A percentile compares a stretch with the other conserved stretches of the same genome.
These are phyloP conservation scores for Pleurotus giganteus DNA, from an alignment of 768 basidiomycete genomes.

Conservation along the genomic window DNA sequence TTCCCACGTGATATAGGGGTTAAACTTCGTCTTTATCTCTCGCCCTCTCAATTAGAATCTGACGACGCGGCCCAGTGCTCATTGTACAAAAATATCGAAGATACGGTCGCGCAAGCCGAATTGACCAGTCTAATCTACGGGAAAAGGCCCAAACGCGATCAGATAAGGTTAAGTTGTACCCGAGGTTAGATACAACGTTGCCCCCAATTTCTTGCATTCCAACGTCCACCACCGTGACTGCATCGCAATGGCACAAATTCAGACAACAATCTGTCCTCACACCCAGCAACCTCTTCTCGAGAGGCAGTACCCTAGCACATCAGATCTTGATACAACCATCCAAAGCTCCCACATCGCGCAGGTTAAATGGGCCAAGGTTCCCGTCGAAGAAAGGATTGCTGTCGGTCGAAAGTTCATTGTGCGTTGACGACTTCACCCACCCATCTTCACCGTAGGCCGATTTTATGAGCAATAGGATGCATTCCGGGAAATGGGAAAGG, in stretches of 20 bases:
- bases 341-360: constrained; percentile 62
- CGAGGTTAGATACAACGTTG: too few relatives aligned
- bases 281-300: constrained; percentile 68
- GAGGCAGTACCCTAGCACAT: constrained; percentile 58
- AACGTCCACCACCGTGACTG: too few relatives aligned
- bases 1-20: too few relatives aligned
- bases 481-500: constrained; percentile 38
- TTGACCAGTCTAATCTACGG: too few relatives aligned
- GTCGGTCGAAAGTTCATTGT: constrained; percentile 54
- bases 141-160: too few relatives aligned
- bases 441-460: not conserved
- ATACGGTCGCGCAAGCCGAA: too few relatives aligned
- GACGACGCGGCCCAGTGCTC: too few relatives aligned
- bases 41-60: too few relatives aligned
- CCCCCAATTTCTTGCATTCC: too few relatives aligned
- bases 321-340: constrained; percentile 63
- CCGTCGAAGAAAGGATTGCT: constrained; percentile 67
- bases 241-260: constrained; percentile 37
- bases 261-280: constrained; percentile 86
- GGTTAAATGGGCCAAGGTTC: constrained; percentile 68
- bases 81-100: too few relatives aligned
- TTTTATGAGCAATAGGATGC: constrained; percentile 33
- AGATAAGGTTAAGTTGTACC: too few relatives aligned
- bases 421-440: not conserved
- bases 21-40: too few relatives aligned